phyloP scores from a whole-genome alignment of 345 rosid species.

The Arabidopsis arenosa region DNA sequence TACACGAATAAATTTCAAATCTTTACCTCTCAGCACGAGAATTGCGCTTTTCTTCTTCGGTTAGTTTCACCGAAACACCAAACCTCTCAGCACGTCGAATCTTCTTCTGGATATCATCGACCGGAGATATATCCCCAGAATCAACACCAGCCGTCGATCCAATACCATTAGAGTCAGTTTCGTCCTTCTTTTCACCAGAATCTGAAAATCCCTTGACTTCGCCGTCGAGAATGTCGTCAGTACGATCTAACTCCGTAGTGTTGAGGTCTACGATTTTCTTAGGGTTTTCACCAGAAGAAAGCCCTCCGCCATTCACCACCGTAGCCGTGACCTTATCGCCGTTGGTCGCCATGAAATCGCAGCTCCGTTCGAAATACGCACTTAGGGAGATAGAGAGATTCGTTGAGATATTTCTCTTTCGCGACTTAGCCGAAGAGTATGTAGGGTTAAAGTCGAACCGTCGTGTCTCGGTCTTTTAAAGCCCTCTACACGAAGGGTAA shows the following conservation, averaged over 20 bases:
- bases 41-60: conserved; percentile 91
- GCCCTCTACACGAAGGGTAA: neutral
- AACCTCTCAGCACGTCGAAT: conserved; percentile 95
- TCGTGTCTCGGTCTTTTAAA: neutral
- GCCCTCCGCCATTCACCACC: conserved; percentile 22
- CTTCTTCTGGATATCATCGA: conserved; percentile 68
- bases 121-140: conserved; percentile 49
- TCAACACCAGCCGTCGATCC: conserved; percentile 32
- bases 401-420: neutral
- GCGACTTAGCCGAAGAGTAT: neutral
- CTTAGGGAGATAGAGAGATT: neutral
- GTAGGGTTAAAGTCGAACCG: conserved; percentile 15
- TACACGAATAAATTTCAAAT: neutral
- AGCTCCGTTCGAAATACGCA: neutral
- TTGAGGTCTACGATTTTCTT: conserved; percentile 49
- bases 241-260: conserved; percentile 45
- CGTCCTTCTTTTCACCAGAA: conserved; percentile 45
- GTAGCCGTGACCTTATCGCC: conserved; percentile 44
- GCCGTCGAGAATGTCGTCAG: conserved; percentile 36
- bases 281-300: conserved; percentile 47
- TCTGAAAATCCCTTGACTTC: conserved; percentile 33
- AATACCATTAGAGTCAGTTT: conserved; percentile 44
- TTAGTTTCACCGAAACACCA: conserved; percentile 72
- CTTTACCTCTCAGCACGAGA: conserved; percentile 89
- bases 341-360: conserved; percentile 51